Base-by-base conservation (phyloP, 768 basidiomycete genomes). In the Dentipellis fragilis region DNA sequence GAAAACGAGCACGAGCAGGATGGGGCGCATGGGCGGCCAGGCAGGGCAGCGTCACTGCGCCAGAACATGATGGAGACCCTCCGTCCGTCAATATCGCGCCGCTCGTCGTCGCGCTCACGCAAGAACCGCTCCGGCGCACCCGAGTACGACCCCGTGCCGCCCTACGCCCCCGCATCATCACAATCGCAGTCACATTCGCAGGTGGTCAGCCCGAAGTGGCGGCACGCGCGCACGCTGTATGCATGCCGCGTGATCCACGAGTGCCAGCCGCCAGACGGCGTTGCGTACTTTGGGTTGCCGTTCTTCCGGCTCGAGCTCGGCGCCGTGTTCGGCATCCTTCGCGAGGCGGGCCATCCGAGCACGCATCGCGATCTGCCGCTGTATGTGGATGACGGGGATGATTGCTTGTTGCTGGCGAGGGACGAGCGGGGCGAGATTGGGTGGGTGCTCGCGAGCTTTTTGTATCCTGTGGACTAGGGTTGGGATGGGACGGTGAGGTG, bases 401-500 rank as follows among this genome's bases (percentile, higher is more conserved):
- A 91, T 62, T 90, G 89, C 69, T 69, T 92, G 58, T 69, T 92
- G 53, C 75, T 91, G 22, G 87, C 84, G 58, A 72, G 87, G 45
- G 80, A 85, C 66, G 67, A 63, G 36, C 54, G 58, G 78, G 48
- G 79, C 10, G 73, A 76, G 10, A 75, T 90, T 16, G 89, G 89
- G 0, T 91, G 89, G 89, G 84, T 84, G 3, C 67, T 92, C 58
- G 89, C 89, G 37, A 90, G 89, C 66, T 92, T 89, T 69, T 67
- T 91, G 66, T 75, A 84, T 23, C 86, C 86, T 9, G 63, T 83
- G 56, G 76, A 75, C 59, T 70, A 68, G 61, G 65, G 16, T 16
- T 47, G 17, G 37, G 51, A 19, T 54, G 29, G 38, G 52, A 35
- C 10, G 11, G 10, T 49, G 21, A n/a, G 21, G 17, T 2, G 8